phyloP scores from a whole-genome alignment of 108 stramenopile genomes.

The Nannochloropsis salina region DNA sequence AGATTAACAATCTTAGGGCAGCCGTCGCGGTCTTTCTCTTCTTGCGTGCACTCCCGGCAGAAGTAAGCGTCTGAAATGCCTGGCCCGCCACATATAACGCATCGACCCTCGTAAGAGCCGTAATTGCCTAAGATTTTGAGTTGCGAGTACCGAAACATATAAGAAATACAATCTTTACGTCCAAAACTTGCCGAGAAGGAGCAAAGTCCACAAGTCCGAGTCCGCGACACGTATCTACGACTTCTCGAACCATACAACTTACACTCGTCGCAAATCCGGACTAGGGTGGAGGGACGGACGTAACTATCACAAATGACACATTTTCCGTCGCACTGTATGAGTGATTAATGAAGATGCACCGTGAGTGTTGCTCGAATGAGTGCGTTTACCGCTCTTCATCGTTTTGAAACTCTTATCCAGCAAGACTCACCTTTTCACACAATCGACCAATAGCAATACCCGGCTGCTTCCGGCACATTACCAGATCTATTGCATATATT shows the following conservation, averaged over 20 bases:
- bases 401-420: neutral
- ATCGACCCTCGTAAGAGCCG: slow-evolving; percentile 57
- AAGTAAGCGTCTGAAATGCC: slow-evolving; percentile 98
- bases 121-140: neutral
- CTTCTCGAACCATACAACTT: slow-evolving; percentile 45
- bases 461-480: slow-evolving; percentile 98
- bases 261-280: slow-evolving; percentile 96
- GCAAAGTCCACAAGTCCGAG: neutral
- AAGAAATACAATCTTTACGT: neutral
- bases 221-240: neutral
- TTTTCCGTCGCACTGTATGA: slow-evolving; percentile 66
- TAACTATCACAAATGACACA: slow-evolving; percentile 96
- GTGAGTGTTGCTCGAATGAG: neutral
- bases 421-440: slow-evolving; percentile 81
- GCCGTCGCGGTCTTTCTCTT: slow-evolving; percentile 94
- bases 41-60: slow-evolving; percentile 90
- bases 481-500: slow-evolving; percentile 68
- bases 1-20: slow-evolving; percentile 99
- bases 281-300: slow-evolving; percentile 75
- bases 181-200: neutral
- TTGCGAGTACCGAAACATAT: neutral
- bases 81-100: slow-evolving; percentile 89
- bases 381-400: neutral
- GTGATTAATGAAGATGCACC: neutral
- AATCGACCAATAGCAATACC: slow-evolving; percentile 90